phyloP scores from a whole-genome alignment of 2,329 filamentous ascomycete species.

The Fusarium phyllophilum region DNA sequence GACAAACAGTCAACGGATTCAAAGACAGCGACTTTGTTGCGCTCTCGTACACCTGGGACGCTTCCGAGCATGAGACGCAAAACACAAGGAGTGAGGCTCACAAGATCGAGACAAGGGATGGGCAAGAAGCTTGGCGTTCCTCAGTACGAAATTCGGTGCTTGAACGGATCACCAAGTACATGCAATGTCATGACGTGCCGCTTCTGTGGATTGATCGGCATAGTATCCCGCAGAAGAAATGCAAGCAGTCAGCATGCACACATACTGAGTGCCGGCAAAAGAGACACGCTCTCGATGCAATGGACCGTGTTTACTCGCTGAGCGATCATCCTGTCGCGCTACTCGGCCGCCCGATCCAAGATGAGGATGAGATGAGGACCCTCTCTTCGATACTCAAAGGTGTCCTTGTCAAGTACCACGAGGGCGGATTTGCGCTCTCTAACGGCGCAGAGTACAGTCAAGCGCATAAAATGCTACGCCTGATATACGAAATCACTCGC shows the following conservation, averaged over 20 bases:
- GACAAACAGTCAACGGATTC: constrained; percentile 18
- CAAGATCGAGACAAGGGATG: constrained; percentile 14
- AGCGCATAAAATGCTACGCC: constrained; percentile 29
- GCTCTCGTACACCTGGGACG: constrained; percentile 32
- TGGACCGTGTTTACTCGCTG: constrained; percentile 48
- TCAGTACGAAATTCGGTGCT: constrained; percentile 42
- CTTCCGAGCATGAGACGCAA: constrained; percentile 17
- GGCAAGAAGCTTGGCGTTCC: constrained; percentile 7
- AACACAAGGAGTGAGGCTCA: neutral
- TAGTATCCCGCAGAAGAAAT: constrained; percentile 42
- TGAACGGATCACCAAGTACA: constrained; percentile 39
- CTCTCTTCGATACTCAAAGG: constrained; percentile 34
- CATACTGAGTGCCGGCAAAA: constrained; percentile 41
- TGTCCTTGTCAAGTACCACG: constrained; percentile 17
- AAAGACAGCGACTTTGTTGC: constrained; percentile 15
- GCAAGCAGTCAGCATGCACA: constrained; percentile 17
- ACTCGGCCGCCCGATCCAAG: constrained; percentile 34
- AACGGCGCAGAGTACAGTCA: neutral
- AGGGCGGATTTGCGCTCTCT: constrained; percentile 15
- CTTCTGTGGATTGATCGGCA: constrained; percentile 47
- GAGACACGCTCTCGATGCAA: constrained; percentile 42
- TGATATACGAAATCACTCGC: constrained; percentile 41
- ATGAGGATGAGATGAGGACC: constrained; percentile 10
- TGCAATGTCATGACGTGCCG: constrained; percentile 28
- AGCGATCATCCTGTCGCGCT: constrained; percentile 47